phyloP scores from a whole-genome alignment of 192 early-diverging fungal genomes.

The Entomortierella lignicola region DNA sequence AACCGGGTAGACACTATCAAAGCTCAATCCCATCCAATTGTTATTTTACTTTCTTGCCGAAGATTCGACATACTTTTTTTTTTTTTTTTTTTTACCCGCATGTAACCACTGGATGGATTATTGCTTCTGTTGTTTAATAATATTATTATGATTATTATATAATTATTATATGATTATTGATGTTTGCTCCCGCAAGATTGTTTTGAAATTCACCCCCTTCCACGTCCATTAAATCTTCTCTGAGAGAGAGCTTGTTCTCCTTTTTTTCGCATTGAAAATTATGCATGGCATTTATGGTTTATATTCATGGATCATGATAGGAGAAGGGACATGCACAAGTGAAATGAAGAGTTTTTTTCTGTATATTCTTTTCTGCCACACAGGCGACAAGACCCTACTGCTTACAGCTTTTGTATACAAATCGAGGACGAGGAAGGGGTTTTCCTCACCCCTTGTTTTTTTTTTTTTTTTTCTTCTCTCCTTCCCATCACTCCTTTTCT shows the following conservation, averaged over 20 bases:
- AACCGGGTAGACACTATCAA: no score
- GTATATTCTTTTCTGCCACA: neutral
- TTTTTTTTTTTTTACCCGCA: neutral
- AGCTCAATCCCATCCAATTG: no score
- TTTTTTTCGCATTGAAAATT: neutral
- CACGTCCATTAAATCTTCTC: no score
- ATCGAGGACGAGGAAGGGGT: no score
- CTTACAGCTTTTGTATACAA: no score
- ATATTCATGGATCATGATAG: neutral
- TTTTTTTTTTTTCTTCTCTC: constrained; percentile 1
- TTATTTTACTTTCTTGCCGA: no score
- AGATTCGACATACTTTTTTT: neutral
- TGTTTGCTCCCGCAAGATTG: no score
- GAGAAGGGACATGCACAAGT: neutral
- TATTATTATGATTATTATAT: neutral
- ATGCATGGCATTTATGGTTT: constrained; percentile 1
- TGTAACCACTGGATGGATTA: no score
- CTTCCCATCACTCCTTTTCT: neutral
- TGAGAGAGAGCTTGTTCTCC: no score
- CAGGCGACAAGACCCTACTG: no score
- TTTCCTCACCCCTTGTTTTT: neutral
- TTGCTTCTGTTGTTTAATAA: no score
- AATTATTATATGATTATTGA: no score
- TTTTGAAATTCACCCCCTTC: neutral
- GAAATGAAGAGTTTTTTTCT: neutral